These are phyloP conservation scores for Cinchona pubescens DNA, from an alignment of 257 asterid species.

Conservation along the genomic window DNA sequence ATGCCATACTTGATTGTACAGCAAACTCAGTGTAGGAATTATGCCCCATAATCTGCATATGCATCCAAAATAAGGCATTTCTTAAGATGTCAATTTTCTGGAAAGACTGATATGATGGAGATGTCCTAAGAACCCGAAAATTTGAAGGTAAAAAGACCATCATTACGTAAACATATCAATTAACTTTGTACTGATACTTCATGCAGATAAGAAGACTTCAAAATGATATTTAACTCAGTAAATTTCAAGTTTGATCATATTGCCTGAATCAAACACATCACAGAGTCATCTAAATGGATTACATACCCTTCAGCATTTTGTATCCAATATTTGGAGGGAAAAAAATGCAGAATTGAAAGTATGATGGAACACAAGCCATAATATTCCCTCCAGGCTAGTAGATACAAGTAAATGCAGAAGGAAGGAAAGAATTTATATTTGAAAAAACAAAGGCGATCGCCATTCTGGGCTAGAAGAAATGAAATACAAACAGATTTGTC, in stretches of 20 bases:
- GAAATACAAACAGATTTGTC: background rate
- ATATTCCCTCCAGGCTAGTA: background rate
- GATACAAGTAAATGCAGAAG: background rate
- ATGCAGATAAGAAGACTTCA: background rate
- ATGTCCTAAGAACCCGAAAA: background rate
- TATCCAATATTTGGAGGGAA: background rate
- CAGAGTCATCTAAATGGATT: background rate
- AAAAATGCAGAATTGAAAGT: too few species aligned
- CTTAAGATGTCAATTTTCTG: background rate
- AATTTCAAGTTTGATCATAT: background rate
- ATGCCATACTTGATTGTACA: conserved; percentile 77
- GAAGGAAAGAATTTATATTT: background rate
- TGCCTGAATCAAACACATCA: background rate
- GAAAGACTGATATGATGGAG: too few species aligned
- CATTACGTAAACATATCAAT: background rate
- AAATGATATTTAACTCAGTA: background rate
- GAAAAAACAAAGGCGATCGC: background rate
- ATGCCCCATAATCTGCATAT: conserved; percentile 72
- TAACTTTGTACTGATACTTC: background rate
- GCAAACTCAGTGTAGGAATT: conserved; percentile 79
- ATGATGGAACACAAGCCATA: background rate
- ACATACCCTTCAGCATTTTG: background rate
- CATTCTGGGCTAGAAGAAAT: background rate
- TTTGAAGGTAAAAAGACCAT: background rate
- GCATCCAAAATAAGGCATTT: conserved; percentile 7